A percentile compares a stretch with the other conserved stretches of the same genome.
These are phyloP conservation scores for Atractiella rhizophila DNA, from an alignment of 768 basidiomycete species.

Conservation along the genomic window DNA sequence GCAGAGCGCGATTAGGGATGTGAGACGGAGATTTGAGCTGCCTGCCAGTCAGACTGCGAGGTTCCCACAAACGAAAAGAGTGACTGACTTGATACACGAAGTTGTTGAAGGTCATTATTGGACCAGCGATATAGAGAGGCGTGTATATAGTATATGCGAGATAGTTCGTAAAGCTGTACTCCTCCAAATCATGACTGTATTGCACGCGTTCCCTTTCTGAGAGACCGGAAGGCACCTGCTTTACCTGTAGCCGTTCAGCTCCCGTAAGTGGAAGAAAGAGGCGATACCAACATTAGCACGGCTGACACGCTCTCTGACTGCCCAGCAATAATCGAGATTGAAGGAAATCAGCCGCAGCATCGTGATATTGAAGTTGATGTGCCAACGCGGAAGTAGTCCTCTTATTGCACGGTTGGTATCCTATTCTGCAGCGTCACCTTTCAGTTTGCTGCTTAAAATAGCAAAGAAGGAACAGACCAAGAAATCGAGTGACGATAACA, in stretches of 20 bases:
- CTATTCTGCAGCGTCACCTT: conserved; percentile 16
- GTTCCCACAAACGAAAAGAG: background rate
- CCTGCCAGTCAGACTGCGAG: background rate
- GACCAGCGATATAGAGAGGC: conserved; percentile 83
- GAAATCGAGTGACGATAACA: conserved; percentile 32
- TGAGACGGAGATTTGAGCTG: conserved; percentile 25
- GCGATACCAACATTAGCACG: background rate
- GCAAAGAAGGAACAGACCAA: conserved; percentile 30
- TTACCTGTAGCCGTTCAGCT: background rate
- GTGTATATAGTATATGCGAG: conserved; percentile 70
- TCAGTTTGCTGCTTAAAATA: background rate
- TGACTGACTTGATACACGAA: conserved; percentile 64
- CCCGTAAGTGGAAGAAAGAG: background rate
- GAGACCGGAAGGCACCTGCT: conserved; percentile 3
- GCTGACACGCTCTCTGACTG: conserved; percentile 15
- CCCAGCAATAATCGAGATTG: conserved; percentile 81
- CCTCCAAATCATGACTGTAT: conserved; percentile 16
- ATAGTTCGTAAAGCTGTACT: conserved; percentile 48
- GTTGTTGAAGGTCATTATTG: conserved; percentile 87
- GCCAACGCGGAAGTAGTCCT: conserved; percentile 75
- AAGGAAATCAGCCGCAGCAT: conserved; percentile 83
- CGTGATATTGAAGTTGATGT: conserved; percentile 81
- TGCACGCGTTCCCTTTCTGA: conserved; percentile 20
- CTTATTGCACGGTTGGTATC: conserved; percentile 12
- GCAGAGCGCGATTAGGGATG: conserved; percentile 24